Evolutionary conservation across 2,329 filamentous ascomycete genomes (phyloP), one percentile per base, ranked within the genome.

Genomic region (Fusarium guadeloupense): DNA sequence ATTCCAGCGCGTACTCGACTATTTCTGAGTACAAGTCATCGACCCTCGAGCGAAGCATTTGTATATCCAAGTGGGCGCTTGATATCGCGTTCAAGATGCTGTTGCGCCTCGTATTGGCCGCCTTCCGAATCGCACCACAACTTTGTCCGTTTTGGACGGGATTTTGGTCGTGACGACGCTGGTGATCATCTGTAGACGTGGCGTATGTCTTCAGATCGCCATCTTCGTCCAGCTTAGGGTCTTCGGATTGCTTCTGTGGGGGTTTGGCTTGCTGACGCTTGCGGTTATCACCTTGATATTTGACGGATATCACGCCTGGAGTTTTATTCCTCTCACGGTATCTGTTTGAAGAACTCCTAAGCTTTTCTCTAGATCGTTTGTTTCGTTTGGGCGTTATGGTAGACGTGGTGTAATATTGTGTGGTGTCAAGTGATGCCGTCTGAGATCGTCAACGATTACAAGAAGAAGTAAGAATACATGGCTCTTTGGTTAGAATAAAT

Each of bases 31-130:
- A 52, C 4, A 62, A 17, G 13, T 26, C 34, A 6, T 38, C 44
- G 30, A 57, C 40, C 20, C 33, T 28, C 5, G 41, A 60, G 35
- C 25, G 52, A 12, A 57, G 48, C 20, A 41, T 44, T 19, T 48
- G 49, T 14, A 37, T n/a, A 1, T 57, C 38, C 3, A 13, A 35
- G 4, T 30, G 25, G 9, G n/a, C 14, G 9, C 23, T 8, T 14
- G n/a, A 21, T 8, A 17, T 52, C 10, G 23, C 7, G 6, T 37
- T 26, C 17, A 37, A 23, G 9, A 45, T 17, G 7, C 14, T 17
- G 19, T n/a, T 34, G 12, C 35, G 39, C 4, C 49, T 17, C 14
- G 33, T 16, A 14, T 34, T 39, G 2, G 30, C 28, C 1, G 20
- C 16, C 5, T 35, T 39, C 5, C 23, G 28, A 4, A 37, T 14